A percentile compares a stretch with the other conserved stretches of the same genome.
Evolutionary conservation across 129 eudicot genomes (phyloP).

Genomic region (Deinandra increscens): DNA sequence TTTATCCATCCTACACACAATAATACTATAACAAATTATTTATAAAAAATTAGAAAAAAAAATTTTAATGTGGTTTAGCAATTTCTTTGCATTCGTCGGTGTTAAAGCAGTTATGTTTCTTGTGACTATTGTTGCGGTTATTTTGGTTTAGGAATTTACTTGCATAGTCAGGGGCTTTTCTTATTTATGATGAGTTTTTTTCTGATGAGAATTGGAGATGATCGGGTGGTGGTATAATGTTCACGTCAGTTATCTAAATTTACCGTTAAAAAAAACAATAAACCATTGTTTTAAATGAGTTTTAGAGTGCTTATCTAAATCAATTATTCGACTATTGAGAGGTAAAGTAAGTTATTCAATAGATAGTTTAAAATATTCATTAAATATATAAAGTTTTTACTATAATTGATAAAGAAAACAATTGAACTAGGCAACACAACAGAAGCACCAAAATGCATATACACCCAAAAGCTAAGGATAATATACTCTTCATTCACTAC

Average conservation of each 20-base stretch:
- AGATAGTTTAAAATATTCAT: background rate
- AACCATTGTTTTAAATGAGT: background rate
- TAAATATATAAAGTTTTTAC: too few relatives aligned
- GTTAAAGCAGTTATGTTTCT: background rate
- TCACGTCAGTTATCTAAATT: too few relatives aligned
- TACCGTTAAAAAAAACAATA: too few relatives aligned
- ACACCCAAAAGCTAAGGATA: slow-evolving; percentile 39
- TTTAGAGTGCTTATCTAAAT: background rate
- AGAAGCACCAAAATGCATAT: slow-evolving; percentile 15
- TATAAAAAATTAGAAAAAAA: background rate
- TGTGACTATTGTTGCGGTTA: background rate
- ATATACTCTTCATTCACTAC: slow-evolving; percentile 16
- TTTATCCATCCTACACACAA: background rate
- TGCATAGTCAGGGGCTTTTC: too few relatives aligned
- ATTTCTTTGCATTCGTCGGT: background rate
- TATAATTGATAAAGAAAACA: slow-evolving; percentile 10
- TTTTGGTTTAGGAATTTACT: too few relatives aligned
- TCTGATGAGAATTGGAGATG: too few relatives aligned
- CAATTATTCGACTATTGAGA: background rate
- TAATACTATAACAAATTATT: background rate
- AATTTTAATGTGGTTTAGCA: background rate
- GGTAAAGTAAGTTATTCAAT: too few relatives aligned
- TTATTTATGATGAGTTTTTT: too few relatives aligned
- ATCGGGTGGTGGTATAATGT: too few relatives aligned
- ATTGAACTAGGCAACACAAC: slow-evolving; percentile 19